Evolutionary conservation across 2,329 filamentous ascomycete genomes (phyloP), one percentile per base, ranked within the genome.

Genomic region (Lachnellula arida): DNA sequence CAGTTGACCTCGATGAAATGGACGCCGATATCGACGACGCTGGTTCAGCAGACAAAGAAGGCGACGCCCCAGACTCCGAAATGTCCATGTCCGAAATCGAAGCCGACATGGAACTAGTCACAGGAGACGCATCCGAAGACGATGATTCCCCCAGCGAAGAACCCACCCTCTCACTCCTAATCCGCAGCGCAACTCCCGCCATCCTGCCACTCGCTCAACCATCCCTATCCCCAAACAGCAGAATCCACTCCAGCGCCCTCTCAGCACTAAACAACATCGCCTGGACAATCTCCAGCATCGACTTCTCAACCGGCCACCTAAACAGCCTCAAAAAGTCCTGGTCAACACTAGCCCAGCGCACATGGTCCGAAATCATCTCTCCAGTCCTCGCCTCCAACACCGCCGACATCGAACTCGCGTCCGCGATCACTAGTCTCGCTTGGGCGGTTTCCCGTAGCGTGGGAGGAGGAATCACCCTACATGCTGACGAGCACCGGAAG

Each of bases 261-360:
- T 79, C 81, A 2, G 78, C 82, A 15, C 75, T 88, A 56, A 86
- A 82, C 74, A 88, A 88, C 70, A 80, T 87, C 52, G 76, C 84
- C 52, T 88, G 85, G 84, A 85, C 84, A 11, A 74, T 86, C 42
- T 84, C 81, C 8, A 79, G 79, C 63, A 73, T 85, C 62, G 82
- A 85, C 69, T 84, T 84, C 64, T 73, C 76, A 23, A 76, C 80
- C 34, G 71, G 73, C n/a, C 82, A 82, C 66, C 71, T 75, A 4
- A 72, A 62, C 5, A 61, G 74, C 54, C 75, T 87, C 54, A 75
- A 76, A 51, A 72, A 70, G 48, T 75, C 75, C 4, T 88, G 85
- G 85, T 68, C 70, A 1, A 78, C 80, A 0, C 69, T 75, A 5
- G 79, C 79, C 28, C 76, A 76, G 59, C 71, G 73, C 53, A 79